Base-by-base conservation (phyloP, 805 yeast species). In the Hanseniaspora thailandica region DNA sequence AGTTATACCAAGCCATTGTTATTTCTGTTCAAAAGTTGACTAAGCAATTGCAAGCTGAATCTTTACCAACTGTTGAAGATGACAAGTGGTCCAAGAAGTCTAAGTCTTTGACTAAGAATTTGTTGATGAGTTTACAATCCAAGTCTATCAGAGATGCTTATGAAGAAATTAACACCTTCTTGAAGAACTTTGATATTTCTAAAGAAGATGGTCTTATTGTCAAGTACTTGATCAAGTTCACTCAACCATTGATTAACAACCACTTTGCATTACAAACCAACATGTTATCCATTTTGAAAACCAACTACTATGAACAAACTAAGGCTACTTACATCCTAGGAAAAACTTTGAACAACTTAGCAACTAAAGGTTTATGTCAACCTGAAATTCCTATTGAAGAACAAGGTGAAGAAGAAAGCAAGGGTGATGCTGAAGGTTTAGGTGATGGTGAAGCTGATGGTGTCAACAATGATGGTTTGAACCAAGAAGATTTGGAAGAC, bases 371-470 rank as follows among this genome's bases (percentile, higher is more conserved):
- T 0, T 89, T 88, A 76, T 93, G 98, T 63, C 78, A 94, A 1
- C 98, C 98, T 12, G 84, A 85, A 62, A 81, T 86, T 19, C 84
- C 84, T 5, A 64, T 71, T 10, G 70, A 72, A 22, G 62, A 62
- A 23, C 61, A 62, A 13, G 71, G 69, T 1, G 82, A 80, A 9
- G 82, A 83, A 19, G 96, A 89, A 59, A 96, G 88, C 57, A 82
- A 80, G 8, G 96, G 93, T 65, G 71, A 90, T 47, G 97, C 97
- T 34, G 97, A 93, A 61, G 98, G 98, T 52, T 81, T 86, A 26
- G 66, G 83, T 8, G 96, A 90, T 66, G 88, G 89, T 58, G 74
- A 80, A 13, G 80, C 88, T 9, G 83, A 77, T 54, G 82, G 81
- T 63, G 84, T 80, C 17, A 71, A 73, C 17, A 80, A 78, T 10